Evolutionary conservation across 352 stramenopile species (phyloP), one percentile per base, ranked within the genome.

Genomic region (Phytophthora foliorum): DNA sequence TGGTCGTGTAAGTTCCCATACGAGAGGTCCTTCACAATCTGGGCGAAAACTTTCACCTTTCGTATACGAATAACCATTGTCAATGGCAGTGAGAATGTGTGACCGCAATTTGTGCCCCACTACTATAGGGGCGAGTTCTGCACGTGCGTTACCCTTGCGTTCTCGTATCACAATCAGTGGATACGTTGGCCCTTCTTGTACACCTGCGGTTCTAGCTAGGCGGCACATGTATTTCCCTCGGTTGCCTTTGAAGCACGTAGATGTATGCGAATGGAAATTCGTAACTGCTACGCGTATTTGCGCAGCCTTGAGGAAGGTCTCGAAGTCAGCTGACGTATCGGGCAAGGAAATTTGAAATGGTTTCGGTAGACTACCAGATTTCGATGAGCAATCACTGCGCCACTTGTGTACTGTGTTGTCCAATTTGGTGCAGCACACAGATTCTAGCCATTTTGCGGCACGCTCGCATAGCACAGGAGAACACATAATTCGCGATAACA

Each of bases 401-500:
- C 52, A 59, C 16, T 31, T 14, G 16, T 42, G 19, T 0, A 59
- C 22, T 6, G 8, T 8, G 3, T 25, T 27, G 14, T 59, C 38
- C 22, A 59, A 39, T 24, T 7, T 19, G 2, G 48, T 41, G 17
- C 48, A 55, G 21, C 27, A 64, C 5, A 49, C 24, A 8, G 42
- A 63, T 3, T 63, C 42, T 21, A 63, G 25, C 39, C 39, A 53
- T 3, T 32, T 46, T 32, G 51, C 50, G 1, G 45, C 34, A 5
- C 16, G 8, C 21, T 22, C 27, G 10, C n/a, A 25, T 8, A 74
- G 14, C 19, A 44, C 6, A 4, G n/a, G 4, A 36, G 46, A 48
- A 24, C 63, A 69, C 4, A 24, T 14, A n/a, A 72, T 22, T 22
- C 63, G 22, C n/a, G 63, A 55, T 22, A 77, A 21, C 3, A 74